Evolutionary conservation across 768 basidiomycete species (phyloP).

Genomic region (Pholiota microspora): DNA sequence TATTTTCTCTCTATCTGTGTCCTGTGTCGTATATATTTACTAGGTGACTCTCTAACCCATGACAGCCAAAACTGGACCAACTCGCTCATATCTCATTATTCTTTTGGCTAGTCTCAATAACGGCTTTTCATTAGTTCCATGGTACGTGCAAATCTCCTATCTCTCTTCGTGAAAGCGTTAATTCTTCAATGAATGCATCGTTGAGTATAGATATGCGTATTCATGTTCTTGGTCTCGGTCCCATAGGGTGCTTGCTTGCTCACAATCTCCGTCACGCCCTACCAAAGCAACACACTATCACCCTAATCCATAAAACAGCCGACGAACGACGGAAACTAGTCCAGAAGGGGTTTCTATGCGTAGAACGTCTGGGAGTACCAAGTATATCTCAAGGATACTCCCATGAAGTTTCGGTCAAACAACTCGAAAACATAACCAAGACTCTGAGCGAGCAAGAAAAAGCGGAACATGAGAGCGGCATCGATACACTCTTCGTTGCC

Average conservation of each 20-base stretch:
- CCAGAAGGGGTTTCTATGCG: constrained; percentile 35
- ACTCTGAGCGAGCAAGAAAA: background rate
- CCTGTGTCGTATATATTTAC: too few species aligned
- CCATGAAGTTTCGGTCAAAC: constrained; percentile 44
- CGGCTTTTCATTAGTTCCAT: background rate
- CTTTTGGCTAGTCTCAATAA: background rate
- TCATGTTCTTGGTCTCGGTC: constrained; percentile 77
- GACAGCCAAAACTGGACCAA: too few species aligned
- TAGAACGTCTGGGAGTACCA: constrained; percentile 50
- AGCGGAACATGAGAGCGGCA: constrained; percentile 29
- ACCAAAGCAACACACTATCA: constrained; percentile 49
- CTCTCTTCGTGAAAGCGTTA: too few species aligned
- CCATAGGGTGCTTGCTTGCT: constrained; percentile 80
- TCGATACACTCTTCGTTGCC: constrained; percentile 80
- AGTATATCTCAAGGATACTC: constrained; percentile 42
- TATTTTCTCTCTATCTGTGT: too few species aligned
- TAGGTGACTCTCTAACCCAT: too few species aligned
- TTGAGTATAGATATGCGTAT: constrained; percentile 53
- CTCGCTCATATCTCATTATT: background rate
- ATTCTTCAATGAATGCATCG: too few species aligned
- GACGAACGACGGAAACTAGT: constrained; percentile 33
- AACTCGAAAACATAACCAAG: background rate
- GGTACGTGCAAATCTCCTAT: background rate
- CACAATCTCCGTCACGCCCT: constrained; percentile 71
- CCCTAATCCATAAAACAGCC: constrained; percentile 65